Conservation (phyloP, 2,329 filamentous ascomycete species). For the Lasiodiplodia sp. region DNA sequence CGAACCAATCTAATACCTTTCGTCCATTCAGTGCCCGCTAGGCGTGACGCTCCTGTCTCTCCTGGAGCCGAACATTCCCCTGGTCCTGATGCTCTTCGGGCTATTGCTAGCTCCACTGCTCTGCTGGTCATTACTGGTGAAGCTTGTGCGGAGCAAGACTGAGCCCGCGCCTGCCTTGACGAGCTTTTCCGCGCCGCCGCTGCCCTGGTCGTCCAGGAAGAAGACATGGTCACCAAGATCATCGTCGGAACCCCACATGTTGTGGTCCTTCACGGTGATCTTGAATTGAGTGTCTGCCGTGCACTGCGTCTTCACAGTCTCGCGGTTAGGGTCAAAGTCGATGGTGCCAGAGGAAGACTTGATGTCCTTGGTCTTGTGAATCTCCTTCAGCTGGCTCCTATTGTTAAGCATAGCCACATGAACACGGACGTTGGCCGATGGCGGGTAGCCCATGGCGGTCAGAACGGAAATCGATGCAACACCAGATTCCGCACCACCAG, state of each 20-base stretch:
- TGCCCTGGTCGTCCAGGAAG: conserved; percentile 83
- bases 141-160: conserved; percentile 77
- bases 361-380: conserved; percentile 92
- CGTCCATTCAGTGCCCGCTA: conserved; percentile 26
- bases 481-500: conserved; percentile 68
- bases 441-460: conserved; percentile 78
- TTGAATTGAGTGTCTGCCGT: conserved; percentile 86
- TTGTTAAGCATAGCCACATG: conserved; percentile 53
- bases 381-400: conserved; percentile 71
- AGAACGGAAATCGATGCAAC: conserved; percentile 82
- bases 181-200: conserved; percentile 73
- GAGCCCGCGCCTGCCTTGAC: conserved; percentile 75
- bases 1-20: not conserved
- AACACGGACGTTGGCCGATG: conserved; percentile 80
- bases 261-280: conserved; percentile 83
- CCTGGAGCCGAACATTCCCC: conserved; percentile 34
- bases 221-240: conserved; percentile 86
- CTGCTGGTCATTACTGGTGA: conserved; percentile 60
- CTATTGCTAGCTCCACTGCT: conserved; percentile 33
- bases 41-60: conserved; percentile 31
- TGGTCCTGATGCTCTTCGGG: conserved; percentile 33
- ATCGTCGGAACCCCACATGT: conserved; percentile 83
- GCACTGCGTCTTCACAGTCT: conserved; percentile 80
- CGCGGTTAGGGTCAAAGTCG: conserved; percentile 67
- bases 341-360: conserved; percentile 70